Base-by-base conservation (phyloP, 208 protist genomes). In the Polymyxa betae region DNA sequence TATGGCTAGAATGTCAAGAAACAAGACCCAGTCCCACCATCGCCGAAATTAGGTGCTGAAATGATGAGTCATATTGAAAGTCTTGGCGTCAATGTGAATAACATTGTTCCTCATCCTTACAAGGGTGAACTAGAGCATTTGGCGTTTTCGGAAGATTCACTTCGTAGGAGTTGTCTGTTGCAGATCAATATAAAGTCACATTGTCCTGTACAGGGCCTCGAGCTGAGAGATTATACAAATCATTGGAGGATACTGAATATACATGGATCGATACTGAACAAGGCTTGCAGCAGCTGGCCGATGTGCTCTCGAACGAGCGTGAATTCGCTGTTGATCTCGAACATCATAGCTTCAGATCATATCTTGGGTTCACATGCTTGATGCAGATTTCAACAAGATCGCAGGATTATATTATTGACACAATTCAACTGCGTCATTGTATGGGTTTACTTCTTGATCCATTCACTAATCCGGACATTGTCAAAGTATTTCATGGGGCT, bases 401-500 rank as follows among this genome's bases (percentile, higher is more conserved):
- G 29, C 38, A 82, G 35, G 92, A 93, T 77, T 94, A 88, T 78
- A 92, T 93, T 49, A 49, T 93, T 16, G 92, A 93, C 91, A 89
- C 91, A 0, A 38, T 93, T n/a, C 78, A n/a, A 5, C 91, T 93
- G 54, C 43, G 92, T 0, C 44, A 49, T 24, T 40, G 92, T n/a
- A 1, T 93, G 77, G 66, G 89, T 40, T 35, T 45, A 20, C 88
- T 93, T 29, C 66, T 90, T n/a, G 45, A 66, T 40, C 88, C 88
- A 45, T 92, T 93, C 91, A 92, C 91, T 10, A 89, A 93, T 90
- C 91, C 92, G 46, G 29, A 0, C 0, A 91, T 93, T 68, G 82
- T 92, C 45, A 93, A 93, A 89, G 92, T 93, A 24, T 0, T 92
- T 44, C 92, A 93, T 77, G 92, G 92, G 1, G 72, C 92, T 1